These are phyloP conservation scores for Cephalotrichum gorgonifer DNA, from an alignment of 2,329 filamentous ascomycete genomes.

Conservation along the genomic window DNA sequence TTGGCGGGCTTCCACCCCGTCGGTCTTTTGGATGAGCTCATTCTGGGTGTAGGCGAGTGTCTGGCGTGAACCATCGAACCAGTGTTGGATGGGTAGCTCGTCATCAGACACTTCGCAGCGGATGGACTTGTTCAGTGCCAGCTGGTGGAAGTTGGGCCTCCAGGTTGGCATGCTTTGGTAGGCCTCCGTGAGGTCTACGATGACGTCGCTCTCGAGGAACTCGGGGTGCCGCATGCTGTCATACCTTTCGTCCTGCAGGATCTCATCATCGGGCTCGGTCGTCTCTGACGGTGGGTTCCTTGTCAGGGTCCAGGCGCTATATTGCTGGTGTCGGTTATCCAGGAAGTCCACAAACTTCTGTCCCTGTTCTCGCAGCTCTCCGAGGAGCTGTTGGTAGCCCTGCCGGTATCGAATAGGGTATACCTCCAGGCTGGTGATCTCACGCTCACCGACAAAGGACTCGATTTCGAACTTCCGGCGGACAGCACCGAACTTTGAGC, in stretches of 20 bases:
- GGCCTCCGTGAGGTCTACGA: conserved; percentile 59
- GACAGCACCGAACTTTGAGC: conserved; percentile 73
- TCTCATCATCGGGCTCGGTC: conserved; percentile 64
- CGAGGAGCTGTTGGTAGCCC: conserved; percentile 52
- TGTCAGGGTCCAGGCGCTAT: conserved; percentile 74
- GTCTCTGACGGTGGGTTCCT: conserved; percentile 66
- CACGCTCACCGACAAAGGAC: conserved; percentile 68
- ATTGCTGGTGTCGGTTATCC: conserved; percentile 72
- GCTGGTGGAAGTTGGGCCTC: conserved; percentile 20
- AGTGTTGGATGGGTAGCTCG: conserved; percentile 25
- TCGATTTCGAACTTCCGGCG: conserved; percentile 58
- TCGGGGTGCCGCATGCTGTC: conserved; percentile 73
- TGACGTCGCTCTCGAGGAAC: conserved; percentile 71
- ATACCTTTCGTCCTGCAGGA: conserved; percentile 74
- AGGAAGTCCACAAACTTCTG: conserved; percentile 72
- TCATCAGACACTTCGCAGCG: conserved; percentile 21
- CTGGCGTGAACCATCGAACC: conserved; percentile 19
- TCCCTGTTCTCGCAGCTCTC: conserved; percentile 65
- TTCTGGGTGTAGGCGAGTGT: conserved; percentile 20
- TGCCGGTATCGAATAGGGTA: conserved; percentile 76
- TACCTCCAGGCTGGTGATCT: conserved; percentile 66
- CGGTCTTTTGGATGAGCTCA: conserved; percentile 23
- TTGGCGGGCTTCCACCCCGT: conserved; percentile 24
- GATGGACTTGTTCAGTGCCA: conserved; percentile 19
- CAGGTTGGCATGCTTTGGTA: conserved; percentile 27